These are phyloP conservation scores for Xanthoceras sorbifolium DNA, from an alignment of 345 rosid genomes.

Conservation along the genomic window DNA sequence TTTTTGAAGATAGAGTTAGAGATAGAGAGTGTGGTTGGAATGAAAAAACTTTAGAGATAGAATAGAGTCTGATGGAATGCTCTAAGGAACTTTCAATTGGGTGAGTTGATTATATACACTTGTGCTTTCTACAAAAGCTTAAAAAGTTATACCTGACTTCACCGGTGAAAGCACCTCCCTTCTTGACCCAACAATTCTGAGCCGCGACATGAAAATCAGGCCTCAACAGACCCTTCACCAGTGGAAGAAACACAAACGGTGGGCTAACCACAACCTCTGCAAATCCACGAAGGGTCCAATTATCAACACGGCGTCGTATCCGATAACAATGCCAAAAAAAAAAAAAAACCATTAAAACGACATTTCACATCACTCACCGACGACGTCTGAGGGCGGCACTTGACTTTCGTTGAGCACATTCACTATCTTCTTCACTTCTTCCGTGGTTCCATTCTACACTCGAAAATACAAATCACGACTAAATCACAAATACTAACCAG, in stretches of 20 bases:
- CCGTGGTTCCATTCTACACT: slow-evolving; percentile 78
- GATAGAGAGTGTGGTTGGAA: no score
- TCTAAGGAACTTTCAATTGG: no score
- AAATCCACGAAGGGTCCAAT: background rate
- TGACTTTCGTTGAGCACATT: slow-evolving; percentile 60
- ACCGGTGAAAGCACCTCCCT: slow-evolving; percentile 97
- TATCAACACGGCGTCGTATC: background rate
- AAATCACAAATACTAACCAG: background rate
- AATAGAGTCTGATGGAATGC: no score
- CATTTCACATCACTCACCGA: slow-evolving; percentile 48
- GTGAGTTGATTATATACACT: background rate
- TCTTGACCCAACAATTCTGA: slow-evolving; percentile 94
- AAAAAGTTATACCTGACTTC: slow-evolving; percentile 63
- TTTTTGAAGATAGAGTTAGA: no score
- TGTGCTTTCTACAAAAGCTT: background rate
- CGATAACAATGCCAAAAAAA: no score
- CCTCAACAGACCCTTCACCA: slow-evolving; percentile 63
- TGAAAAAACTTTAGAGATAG: no score
- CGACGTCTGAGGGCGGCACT: slow-evolving; percentile 76
- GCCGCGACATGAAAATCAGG: slow-evolving; percentile 85
- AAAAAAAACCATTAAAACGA: background rate
- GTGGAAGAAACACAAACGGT: slow-evolving; percentile 74
- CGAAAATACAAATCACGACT: slow-evolving; percentile 4
- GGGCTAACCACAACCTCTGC: slow-evolving; percentile 93
- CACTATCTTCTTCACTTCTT: slow-evolving; percentile 92